Base-by-base conservation (phyloP, 805 yeast species). In the Cyberlindnera xishuangbannaensis region DNA sequence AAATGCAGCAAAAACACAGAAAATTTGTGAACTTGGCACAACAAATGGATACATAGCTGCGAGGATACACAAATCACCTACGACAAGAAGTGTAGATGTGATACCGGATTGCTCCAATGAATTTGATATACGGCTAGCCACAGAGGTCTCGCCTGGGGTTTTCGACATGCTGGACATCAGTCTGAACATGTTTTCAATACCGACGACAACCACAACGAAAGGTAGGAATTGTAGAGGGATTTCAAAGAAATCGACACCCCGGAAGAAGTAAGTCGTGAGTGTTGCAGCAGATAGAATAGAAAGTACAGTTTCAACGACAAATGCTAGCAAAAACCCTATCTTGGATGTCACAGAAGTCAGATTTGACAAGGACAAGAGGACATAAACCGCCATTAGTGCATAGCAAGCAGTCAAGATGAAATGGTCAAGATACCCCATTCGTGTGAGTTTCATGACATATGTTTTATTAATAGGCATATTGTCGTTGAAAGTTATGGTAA, bases 171-270 rank as follows among this genome's bases (percentile, higher is more conserved):
- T 47, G 11, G 58, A 51, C 15, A 70, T 53, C 19, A 74, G 46
- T 34, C 76, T 58, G 27, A 71, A 65, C 61, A 62, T 64, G 44
- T 71, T 72, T 39, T 71, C 77, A 13, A 64, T 51, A 9, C 69
- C 64, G 8, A 69, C 59, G 14, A 68, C 59, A 3, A 65, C 37
- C 3, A 70, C 61, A 6, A 65, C 45, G 33, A 64, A 57, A 2
- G 74, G 64, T 17, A 69, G 37, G 5, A 69, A 51, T 23, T 55
- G 62, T n/a, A 61, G 37, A 0, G 74, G 71, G 6, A 59, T 47
- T 29, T 65, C 61, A 18, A 56, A 46, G 23, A 62, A 48, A 20
- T 60, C 64, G 21, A 58, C 45, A 10, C 50, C 51, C 15, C 58
- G 50, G 36, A 51, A 60, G 16, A 65, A 40, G 33, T 58, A 57